phyloP scores from a whole-genome alignment of 495 filamentous ascomycete genomes.

The Xylaria grammica region DNA sequence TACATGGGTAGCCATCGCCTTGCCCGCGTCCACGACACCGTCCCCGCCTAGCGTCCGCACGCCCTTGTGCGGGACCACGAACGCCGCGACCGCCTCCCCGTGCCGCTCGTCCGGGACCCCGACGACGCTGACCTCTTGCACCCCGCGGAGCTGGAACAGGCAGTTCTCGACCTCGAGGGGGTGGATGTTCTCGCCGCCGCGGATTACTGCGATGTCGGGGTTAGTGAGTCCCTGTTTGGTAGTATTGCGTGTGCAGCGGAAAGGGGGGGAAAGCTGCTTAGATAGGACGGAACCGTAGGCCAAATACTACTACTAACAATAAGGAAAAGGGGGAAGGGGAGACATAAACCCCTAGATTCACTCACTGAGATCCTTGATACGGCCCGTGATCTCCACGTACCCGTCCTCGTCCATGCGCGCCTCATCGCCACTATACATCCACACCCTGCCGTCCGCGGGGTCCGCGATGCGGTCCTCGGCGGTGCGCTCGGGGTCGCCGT shows the following conservation, averaged over 20 bases:
- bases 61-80: constrained; percentile 64
- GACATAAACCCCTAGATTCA: background rate
- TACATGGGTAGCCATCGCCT: background rate
- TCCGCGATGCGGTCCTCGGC: constrained; percentile 72
- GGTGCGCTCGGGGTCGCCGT: constrained; percentile 71
- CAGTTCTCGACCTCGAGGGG: constrained; percentile 93
- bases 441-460: constrained; percentile 42
- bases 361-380: constrained; percentile 79
- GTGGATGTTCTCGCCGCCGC: constrained; percentile 95
- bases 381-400: constrained; percentile 65
- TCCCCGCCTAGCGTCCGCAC: constrained; percentile 38
- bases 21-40: constrained; percentile 17
- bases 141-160: constrained; percentile 69
- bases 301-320: too few relatives aligned
- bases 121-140: constrained; percentile 80
- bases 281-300: too few relatives aligned
- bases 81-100: constrained; percentile 86
- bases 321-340: too few relatives aligned
- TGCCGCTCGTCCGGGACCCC: constrained; percentile 84
- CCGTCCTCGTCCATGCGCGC: constrained; percentile 80
- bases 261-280: too few relatives aligned
- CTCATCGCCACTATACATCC: constrained; percentile 83
- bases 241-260: background rate
- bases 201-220: constrained; percentile 60
- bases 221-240: constrained; percentile 33